These are phyloP conservation scores for sorghum (Sorghum bicolor) DNA, from an alignment of 176 grass and related monocot species.

Conservation along the genomic window Sorghum_bicolor_NCBIv3 NC_012879.2:60221001-60221500, in stretches of 20 bases:
- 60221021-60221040: not conserved
- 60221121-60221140: constrained; percentile 95
- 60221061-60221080: not conserved
- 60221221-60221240: constrained; percentile 90
- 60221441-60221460: constrained; percentile 87
- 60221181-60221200: constrained; percentile 91
- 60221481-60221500: constrained; percentile 8
- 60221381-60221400: constrained; percentile 95
- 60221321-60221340: not conserved
- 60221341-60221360: constrained; percentile 98
- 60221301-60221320: not conserved
- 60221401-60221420: constrained; percentile 99
- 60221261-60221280: constrained; percentile 28
- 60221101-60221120: constrained; percentile 19
- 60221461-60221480: constrained; percentile 91
- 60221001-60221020: not conserved
- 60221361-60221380: constrained; percentile 99
- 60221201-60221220: constrained; percentile 97
- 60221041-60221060: constrained; percentile 1
- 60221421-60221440: constrained; percentile 96
- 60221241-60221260: constrained; percentile 95
- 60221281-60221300: not conserved
- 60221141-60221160: constrained; percentile 95
- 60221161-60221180: constrained; percentile 90
- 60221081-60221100: not conserved